Evolutionary conservation across 129 eudicot species (phyloP).

Genomic region (Helianthus annuus): DNA sequence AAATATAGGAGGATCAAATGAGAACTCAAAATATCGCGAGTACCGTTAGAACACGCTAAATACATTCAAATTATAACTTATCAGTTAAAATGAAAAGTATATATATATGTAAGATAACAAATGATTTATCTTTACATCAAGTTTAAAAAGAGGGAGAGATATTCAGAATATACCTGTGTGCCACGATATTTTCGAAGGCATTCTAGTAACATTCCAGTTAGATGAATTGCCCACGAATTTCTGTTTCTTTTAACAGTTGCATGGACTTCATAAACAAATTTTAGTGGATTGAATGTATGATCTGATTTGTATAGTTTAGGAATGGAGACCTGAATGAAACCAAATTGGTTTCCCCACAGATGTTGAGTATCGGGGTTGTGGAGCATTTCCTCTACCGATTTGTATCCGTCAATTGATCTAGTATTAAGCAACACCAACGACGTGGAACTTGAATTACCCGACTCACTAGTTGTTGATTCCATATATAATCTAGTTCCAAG

Average conservation of each 20-base stretch:
- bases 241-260: constrained; percentile 31
- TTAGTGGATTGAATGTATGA: constrained; percentile 21
- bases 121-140: too few species aligned
- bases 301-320: constrained; percentile 20
- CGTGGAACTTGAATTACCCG: constrained; percentile 35
- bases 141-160: neutral
- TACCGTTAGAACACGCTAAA: too few species aligned
- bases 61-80: too few species aligned
- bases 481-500: constrained; percentile 48
- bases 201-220: constrained; percentile 38
- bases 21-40: too few species aligned
- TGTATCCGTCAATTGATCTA: constrained; percentile 41
- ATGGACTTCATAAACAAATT: constrained; percentile 34
- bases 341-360: constrained; percentile 50
- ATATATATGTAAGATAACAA: too few species aligned
- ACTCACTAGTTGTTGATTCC: constrained; percentile 32
- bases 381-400: constrained; percentile 38
- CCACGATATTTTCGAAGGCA: constrained; percentile 29
- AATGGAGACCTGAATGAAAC: constrained; percentile 35
- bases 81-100: too few species aligned
- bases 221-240: constrained; percentile 40
- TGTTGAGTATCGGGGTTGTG: constrained; percentile 14
- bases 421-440: constrained; percentile 49
- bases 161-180: constrained; percentile 32
- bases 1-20: too few species aligned